Base-by-base conservation (phyloP, 306 rosid species). In the Elaeagnus macrophylla region DNA sequence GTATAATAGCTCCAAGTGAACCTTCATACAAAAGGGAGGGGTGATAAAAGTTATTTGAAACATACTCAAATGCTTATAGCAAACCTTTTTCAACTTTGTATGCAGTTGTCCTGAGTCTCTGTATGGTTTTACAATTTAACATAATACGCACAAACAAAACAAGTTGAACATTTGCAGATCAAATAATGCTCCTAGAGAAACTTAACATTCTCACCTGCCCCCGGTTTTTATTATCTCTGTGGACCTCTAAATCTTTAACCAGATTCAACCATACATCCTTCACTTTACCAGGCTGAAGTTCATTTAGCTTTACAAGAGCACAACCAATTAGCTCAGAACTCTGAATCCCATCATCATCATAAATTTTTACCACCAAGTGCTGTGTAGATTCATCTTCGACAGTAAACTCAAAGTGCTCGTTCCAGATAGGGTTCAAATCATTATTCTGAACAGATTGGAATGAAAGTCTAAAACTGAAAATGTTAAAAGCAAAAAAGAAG, bases 191-290 rank as follows among this genome's bases (percentile, higher is more conserved):
- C 37, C 40, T 8, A 41, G 48, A 53, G 47, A 70, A 49, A 11
- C 45, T 62, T 60, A 9, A 20, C 17, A 37, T 74, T 65, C 69
- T 76, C 25, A 93, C 99, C 89, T 88, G 78, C 46, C 99, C 96
- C 51, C 99, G 78, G 60, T 87, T 65, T 71, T 93, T 93, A 72
- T 75, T 93, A 72, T 93, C 99, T 79, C 84, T 82, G 52, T 77
- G 83, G 53, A 93, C 54, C 41, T 87, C 99, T 74, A 93, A 76
- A 76, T 89, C 95, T 75, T 93, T 93, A 65, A 93, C 89, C 75
- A 93, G 83, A 79, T 82, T 93, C 88, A 93, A 80, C 99, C 99
- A 87, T 64, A 84, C 81, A 61, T 84, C 99, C 78, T 80, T 84
- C 50, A 93, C 94, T 79, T 82, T 87, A 66, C 99, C 96, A 19